phyloP scores from a whole-genome alignment of 768 basidiomycete genomes.

The Termitomyces sp. region DNA sequence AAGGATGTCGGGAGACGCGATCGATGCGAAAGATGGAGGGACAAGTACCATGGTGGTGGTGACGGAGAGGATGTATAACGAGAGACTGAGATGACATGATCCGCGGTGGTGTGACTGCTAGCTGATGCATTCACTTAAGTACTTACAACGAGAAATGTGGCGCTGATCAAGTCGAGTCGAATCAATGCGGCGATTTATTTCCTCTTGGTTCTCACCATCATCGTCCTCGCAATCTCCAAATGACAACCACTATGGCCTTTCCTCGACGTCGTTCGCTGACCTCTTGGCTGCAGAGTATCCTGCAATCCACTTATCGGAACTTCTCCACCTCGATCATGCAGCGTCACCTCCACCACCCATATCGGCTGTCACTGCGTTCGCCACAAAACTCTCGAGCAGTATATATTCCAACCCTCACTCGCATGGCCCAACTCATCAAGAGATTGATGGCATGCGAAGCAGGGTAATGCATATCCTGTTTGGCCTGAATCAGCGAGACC shows the following conservation, averaged over 20 bases:
- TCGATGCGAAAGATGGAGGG: not conserved
- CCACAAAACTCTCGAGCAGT: not conserved
- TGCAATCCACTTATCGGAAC: slow-evolving; percentile 6
- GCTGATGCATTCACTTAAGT: no score
- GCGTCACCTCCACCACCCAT: slow-evolving; percentile 13
- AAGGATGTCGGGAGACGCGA: slow-evolving; percentile 9
- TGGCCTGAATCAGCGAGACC: slow-evolving; percentile 5
- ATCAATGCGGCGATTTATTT: not conserved
- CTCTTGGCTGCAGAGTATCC: slow-evolving; percentile 11
- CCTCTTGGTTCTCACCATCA: slow-evolving; percentile 4
- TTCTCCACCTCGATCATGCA: slow-evolving; percentile 15
- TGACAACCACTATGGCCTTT: slow-evolving; percentile 7
- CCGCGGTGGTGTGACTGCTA: not conserved
- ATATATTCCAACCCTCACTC: slow-evolving; percentile 14
- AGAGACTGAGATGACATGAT: not conserved
- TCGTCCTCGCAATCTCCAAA: not conserved
- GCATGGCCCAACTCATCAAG: slow-evolving; percentile 7
- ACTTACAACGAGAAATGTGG: no score
- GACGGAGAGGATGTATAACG: not conserved
- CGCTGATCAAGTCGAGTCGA: not conserved
- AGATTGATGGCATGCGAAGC: slow-evolving; percentile 7
- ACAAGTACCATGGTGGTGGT: not conserved
- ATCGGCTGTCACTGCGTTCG: slow-evolving; percentile 8
- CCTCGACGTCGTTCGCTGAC: slow-evolving; percentile 3
- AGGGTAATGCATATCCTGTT: slow-evolving; percentile 12